Evolutionary conservation across 352 stramenopile genomes (phyloP).

Genomic region (Phytophthora vignae): DNA sequence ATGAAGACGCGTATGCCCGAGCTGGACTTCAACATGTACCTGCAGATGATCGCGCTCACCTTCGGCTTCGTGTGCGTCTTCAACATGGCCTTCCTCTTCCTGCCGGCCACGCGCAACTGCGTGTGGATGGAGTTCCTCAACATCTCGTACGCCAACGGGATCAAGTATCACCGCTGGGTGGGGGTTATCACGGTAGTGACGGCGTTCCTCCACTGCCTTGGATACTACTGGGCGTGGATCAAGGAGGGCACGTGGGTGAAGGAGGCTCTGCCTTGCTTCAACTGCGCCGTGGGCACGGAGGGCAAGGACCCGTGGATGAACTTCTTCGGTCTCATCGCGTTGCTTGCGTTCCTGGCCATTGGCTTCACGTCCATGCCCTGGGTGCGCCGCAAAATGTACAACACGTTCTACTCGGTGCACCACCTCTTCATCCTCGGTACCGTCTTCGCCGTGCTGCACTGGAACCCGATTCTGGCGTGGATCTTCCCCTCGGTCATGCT

Average conservation of each 20-base stretch:
- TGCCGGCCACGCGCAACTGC: slow-evolving; percentile 52
- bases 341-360: slow-evolving; percentile 53
- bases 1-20: slow-evolving; percentile 3
- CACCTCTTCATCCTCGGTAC: slow-evolving; percentile 57
- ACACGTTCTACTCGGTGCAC: slow-evolving; percentile 41
- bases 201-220: slow-evolving; percentile 41
- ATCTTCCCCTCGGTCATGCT: slow-evolving; percentile 47
- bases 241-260: slow-evolving; percentile 17
- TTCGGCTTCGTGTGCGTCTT: slow-evolving; percentile 53
- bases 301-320: slow-evolving; percentile 57
- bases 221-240: slow-evolving; percentile 42
- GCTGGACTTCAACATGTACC: slow-evolving; percentile 32
- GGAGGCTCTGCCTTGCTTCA: slow-evolving; percentile 48
- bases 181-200: slow-evolving; percentile 45
- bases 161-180: slow-evolving; percentile 68
- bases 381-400: slow-evolving; percentile 19
- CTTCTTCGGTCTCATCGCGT: slow-evolving; percentile 51
- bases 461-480: slow-evolving; percentile 44
- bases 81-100: slow-evolving; percentile 63
- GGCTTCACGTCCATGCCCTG: slow-evolving; percentile 47
- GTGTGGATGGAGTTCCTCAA: slow-evolving; percentile 70
- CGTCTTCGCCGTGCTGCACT: slow-evolving; percentile 57
- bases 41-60: slow-evolving; percentile 40
- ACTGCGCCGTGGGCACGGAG: slow-evolving; percentile 39
- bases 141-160: slow-evolving; percentile 55